Percentiles rank a stretch among this genome's conserved stretches.
These are phyloP conservation scores for Esteya vermicola DNA, from an alignment of 2,329 filamentous ascomycete species.

Conservation along the genomic window DNA sequence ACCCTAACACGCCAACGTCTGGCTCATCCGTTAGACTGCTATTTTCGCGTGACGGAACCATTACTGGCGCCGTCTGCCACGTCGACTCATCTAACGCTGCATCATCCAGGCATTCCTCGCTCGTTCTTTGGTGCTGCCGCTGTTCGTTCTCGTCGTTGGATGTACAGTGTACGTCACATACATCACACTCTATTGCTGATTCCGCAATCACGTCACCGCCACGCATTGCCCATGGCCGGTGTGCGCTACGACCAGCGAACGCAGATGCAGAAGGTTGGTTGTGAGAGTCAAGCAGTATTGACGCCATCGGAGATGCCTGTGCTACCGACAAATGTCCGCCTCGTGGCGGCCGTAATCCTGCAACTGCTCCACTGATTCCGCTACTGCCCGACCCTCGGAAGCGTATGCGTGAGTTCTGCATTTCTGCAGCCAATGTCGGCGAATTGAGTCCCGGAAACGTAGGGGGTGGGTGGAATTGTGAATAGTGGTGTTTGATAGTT, in stretches of 20 bases:
- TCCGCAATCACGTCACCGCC: slow-evolving; percentile 41
- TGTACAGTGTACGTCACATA: slow-evolving; percentile 3
- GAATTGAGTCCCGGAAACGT: slow-evolving; percentile 58
- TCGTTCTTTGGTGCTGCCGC: slow-evolving; percentile 16
- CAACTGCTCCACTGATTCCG: too few relatives aligned
- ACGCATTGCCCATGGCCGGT: slow-evolving; percentile 28
- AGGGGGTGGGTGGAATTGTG: slow-evolving; percentile 62
- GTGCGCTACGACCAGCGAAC: slow-evolving; percentile 28
- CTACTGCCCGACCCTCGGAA: too few relatives aligned
- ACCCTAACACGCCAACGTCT: slow-evolving; percentile 39
- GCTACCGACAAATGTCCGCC: slow-evolving; percentile 23
- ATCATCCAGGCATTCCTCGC: slow-evolving; percentile 38
- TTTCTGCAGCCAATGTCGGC: slow-evolving; percentile 40
- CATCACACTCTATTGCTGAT: slow-evolving; percentile 24
- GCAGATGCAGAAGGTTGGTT: slow-evolving; percentile 49
- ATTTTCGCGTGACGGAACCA: slow-evolving; percentile 35
- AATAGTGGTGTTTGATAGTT: slow-evolving; percentile 50
- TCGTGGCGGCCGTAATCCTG: slow-evolving; percentile 23
- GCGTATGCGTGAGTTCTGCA: slow-evolving; percentile 35
- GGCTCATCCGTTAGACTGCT: slow-evolving; percentile 31
- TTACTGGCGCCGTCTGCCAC: slow-evolving; percentile 43
- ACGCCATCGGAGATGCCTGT: slow-evolving; percentile 54
- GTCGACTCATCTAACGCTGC: slow-evolving; percentile 39
- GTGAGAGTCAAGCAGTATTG: slow-evolving; percentile 60
- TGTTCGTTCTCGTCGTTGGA: slow-evolving; percentile 43